These are phyloP conservation scores for Psilocybe tampanensis DNA, from an alignment of 768 basidiomycete species.

Conservation along the genomic window DNA sequence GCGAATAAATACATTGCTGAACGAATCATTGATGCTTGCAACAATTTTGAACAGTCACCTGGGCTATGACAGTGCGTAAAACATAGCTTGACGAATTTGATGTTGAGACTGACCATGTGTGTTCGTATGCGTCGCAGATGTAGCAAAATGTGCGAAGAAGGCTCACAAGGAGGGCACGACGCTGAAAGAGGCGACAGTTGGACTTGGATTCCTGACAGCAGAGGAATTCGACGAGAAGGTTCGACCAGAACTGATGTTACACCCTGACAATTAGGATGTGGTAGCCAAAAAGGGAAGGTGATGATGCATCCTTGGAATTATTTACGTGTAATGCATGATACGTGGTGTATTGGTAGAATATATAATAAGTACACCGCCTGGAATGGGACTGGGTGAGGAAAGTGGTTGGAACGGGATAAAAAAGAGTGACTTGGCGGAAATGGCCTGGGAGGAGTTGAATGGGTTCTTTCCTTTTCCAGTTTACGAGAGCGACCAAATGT, in stretches of 20 bases:
- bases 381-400: not conserved
- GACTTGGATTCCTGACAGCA: constrained; percentile 80
- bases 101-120: constrained; percentile 13
- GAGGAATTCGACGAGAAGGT: constrained; percentile 97
- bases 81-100: not conserved
- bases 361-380: not conserved
- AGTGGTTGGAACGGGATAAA: not conserved
- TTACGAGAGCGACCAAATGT: constrained; percentile 26
- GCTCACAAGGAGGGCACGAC: constrained; percentile 99
- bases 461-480: constrained; percentile 29
- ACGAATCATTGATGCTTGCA: constrained; percentile 97
- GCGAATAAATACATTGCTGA: constrained; percentile 83
- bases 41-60: constrained; percentile 95
- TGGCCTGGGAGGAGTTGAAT: constrained; percentile 16
- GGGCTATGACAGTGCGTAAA: constrained; percentile 90
- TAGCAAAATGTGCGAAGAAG: constrained; percentile 98
- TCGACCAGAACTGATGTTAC: constrained; percentile 87
- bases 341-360: constrained; percentile 12
- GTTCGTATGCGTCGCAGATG: constrained; percentile 57
- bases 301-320: constrained; percentile 19
- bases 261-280: constrained; percentile 49
- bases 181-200: constrained; percentile 91
- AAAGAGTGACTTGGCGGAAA: constrained; percentile 10
- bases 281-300: constrained; percentile 8
- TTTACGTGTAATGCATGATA: constrained; percentile 26